Conservation (phyloP, 1,139 yeast species). For the Taiozyma sp. region DNA sequence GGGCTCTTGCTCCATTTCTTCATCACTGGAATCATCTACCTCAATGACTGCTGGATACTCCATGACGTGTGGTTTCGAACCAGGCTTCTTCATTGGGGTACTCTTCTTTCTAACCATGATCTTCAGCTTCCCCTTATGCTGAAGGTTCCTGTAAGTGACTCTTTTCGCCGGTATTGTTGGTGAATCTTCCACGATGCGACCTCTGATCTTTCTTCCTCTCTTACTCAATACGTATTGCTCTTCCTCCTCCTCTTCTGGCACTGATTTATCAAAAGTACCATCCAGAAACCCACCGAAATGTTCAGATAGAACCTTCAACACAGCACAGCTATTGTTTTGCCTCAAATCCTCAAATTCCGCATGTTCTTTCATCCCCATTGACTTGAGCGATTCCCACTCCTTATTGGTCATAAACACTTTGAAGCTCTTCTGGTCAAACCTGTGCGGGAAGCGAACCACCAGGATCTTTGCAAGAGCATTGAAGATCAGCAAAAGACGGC, state of each 20-base stretch:
- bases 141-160: too few relatives aligned
- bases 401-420: background rate
- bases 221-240: too few relatives aligned
- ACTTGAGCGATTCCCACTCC: background rate
- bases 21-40: too few relatives aligned
- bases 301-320: background rate
- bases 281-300: background rate
- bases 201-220: background rate
- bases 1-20: too few relatives aligned
- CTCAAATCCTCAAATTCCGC: background rate
- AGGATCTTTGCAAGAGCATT: background rate
- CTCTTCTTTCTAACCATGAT: too few relatives aligned
- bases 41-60: too few relatives aligned
- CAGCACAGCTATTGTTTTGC: background rate
- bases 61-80: too few relatives aligned
- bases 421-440: background rate
- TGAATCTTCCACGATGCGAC: background rate
- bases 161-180: background rate
- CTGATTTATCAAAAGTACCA: background rate
- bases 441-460: background rate
- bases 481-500: background rate
- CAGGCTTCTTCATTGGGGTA: too few relatives aligned
- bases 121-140: too few relatives aligned
- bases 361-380: background rate
- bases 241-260: background rate